Conservation (phyloP, 2,329 filamentous ascomycete genomes). For the Lithohypha guttulata region DNA sequence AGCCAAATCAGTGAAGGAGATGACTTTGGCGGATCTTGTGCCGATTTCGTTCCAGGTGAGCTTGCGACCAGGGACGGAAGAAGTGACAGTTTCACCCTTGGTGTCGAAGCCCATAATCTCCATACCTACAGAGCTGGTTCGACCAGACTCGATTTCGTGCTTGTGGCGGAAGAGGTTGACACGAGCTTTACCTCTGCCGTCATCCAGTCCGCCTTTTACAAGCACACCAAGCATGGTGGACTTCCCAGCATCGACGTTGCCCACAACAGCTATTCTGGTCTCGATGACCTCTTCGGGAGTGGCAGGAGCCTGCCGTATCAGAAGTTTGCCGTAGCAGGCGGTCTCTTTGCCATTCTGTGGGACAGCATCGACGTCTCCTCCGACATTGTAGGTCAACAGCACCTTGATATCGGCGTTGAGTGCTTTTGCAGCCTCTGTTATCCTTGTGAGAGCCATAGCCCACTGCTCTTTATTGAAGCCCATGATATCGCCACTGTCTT, state of each 20-base stretch:
- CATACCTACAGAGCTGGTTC: slow-evolving; percentile 95
- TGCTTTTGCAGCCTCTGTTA: slow-evolving; percentile 54
- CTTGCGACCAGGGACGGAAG: slow-evolving; percentile 71
- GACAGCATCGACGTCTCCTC: slow-evolving; percentile 61
- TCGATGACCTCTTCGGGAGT: slow-evolving; percentile 83
- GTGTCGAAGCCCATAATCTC: slow-evolving; percentile 98
- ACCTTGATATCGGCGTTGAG: slow-evolving; percentile 66
- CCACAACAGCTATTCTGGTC: slow-evolving; percentile 90
- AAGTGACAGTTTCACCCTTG: slow-evolving; percentile 68
- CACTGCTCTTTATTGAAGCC: slow-evolving; percentile 63
- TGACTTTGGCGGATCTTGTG: slow-evolving; percentile 86
- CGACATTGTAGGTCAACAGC: slow-evolving; percentile 83
- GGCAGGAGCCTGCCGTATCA: slow-evolving; percentile 64
- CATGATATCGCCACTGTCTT: slow-evolving; percentile 83
- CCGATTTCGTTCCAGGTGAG: slow-evolving; percentile 98
- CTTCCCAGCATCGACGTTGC: slow-evolving; percentile 96
- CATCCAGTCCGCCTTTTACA: slow-evolving; percentile 89
- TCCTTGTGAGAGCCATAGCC: slow-evolving; percentile 56
- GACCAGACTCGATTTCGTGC: slow-evolving; percentile 89
- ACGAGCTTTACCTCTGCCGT: slow-evolving; percentile 83
- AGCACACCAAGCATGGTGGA: slow-evolving; percentile 91
- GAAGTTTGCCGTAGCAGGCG: slow-evolving; percentile 71
- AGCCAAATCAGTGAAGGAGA: slow-evolving; percentile 88
- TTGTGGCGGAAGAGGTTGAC: slow-evolving; percentile 97
- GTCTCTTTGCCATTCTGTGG: slow-evolving; percentile 56